Conservation (phyloP, 1,139 yeast genomes). For the Zygosaccharomyces sapae region DNA sequence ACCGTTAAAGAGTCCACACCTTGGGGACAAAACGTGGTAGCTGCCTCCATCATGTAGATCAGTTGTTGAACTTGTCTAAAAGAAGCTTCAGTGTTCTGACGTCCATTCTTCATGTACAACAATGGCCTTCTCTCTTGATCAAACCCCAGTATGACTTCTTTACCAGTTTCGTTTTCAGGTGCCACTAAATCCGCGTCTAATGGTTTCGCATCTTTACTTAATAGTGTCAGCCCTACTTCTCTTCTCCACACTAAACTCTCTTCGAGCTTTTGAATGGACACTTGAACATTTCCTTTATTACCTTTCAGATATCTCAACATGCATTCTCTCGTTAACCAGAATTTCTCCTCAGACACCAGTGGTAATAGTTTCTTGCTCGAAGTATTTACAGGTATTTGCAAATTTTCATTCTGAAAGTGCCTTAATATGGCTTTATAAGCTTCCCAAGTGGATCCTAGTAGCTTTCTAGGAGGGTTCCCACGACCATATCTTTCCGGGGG, state of each 20-base stretch:
- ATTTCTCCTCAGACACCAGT: conserved; percentile 59
- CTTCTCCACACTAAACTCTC: conserved; percentile 84
- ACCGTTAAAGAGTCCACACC: conserved; percentile 91
- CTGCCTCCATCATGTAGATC: conserved; percentile 84
- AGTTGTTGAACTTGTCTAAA: conserved; percentile 87
- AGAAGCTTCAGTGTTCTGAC: conserved; percentile 85
- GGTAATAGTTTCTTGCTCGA: conserved; percentile 38
- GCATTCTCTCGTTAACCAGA: conserved; percentile 90
- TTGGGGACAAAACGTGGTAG: conserved; percentile 85
- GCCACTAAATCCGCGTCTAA: conserved; percentile 60
- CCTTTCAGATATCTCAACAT: conserved; percentile 82
- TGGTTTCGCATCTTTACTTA: conserved; percentile 40
- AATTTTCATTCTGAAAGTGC: conserved; percentile 50
- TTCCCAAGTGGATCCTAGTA: conserved; percentile 50
- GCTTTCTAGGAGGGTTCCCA: conserved; percentile 28
- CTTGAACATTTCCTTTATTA: conserved; percentile 73
- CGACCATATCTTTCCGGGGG: conserved; percentile 28
- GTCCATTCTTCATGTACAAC: conserved; percentile 80
- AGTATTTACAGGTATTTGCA: conserved; percentile 34
- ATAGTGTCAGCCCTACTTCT: conserved; percentile 74
- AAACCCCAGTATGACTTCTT: conserved; percentile 79
- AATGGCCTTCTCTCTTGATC: conserved; percentile 86
- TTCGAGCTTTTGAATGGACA: conserved; percentile 68
- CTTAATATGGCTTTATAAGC: conserved; percentile 55
- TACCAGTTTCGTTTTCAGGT: conserved; percentile 81